A percentile compares a stretch with the other conserved stretches of the same genome.
Evolutionary conservation across 495 filamentous ascomycete genomes (phyloP).

Genomic region (Amorphotheca resinae): DNA sequence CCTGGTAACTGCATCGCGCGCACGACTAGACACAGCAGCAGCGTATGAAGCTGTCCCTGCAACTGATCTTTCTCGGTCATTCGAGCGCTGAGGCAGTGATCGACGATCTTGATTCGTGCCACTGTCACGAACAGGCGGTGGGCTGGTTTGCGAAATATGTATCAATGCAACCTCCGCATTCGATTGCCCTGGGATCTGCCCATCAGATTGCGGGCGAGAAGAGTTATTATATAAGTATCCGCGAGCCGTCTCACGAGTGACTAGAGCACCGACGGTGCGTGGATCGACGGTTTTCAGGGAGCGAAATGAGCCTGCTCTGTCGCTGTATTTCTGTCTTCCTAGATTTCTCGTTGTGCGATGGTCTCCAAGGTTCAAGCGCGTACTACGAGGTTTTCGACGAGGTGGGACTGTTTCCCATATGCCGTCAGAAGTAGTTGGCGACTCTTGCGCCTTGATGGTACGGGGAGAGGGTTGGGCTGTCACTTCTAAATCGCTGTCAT

Average conservation of each 20-base stretch:
- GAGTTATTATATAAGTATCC: slow-evolving; percentile 25
- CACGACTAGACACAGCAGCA: slow-evolving; percentile 9
- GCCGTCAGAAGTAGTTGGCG: slow-evolving; percentile 6
- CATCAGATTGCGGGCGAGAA: slow-evolving; percentile 20
- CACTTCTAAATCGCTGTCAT: slow-evolving; percentile 21
- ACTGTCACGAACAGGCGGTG: slow-evolving; percentile 15
- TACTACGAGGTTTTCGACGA: slow-evolving; percentile 15
- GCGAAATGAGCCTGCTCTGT: slow-evolving; percentile 37
- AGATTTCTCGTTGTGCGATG: slow-evolving; percentile 34
- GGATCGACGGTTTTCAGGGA: slow-evolving; percentile 31
- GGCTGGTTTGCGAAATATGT: slow-evolving; percentile 14
- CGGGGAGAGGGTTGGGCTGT: slow-evolving; percentile 12
- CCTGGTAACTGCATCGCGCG: slow-evolving; percentile 7
- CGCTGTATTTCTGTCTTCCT: slow-evolving; percentile 30
- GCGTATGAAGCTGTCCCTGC: slow-evolving; percentile 16
- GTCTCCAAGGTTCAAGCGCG: slow-evolving; percentile 10
- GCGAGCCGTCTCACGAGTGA: slow-evolving; percentile 16
- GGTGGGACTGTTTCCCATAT: slow-evolving; percentile 21
- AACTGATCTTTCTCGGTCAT: slow-evolving; percentile 5
- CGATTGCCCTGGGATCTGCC: slow-evolving; percentile 23
- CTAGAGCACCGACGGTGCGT: slow-evolving; percentile 22
- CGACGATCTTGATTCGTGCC: slow-evolving; percentile 16
- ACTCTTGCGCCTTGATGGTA: slow-evolving; percentile 2
- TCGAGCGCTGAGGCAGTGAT: slow-evolving; percentile 3
- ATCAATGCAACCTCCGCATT: slow-evolving; percentile 16